phyloP scores from a whole-genome alignment of 2,329 filamentous ascomycete species.

The Trichoderma breve region DNA sequence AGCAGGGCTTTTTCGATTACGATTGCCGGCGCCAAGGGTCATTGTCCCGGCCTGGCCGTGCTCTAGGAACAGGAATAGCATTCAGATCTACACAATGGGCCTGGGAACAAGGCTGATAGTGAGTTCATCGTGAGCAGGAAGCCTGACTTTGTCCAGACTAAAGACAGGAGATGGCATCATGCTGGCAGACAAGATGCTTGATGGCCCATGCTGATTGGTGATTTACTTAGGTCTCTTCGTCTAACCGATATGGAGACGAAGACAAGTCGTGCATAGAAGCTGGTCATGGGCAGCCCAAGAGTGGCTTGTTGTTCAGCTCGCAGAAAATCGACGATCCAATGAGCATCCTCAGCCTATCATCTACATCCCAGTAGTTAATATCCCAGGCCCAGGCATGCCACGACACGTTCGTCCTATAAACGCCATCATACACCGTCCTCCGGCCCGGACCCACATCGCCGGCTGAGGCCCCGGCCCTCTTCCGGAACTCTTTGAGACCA shows the following conservation, averaged over 20 bases:
- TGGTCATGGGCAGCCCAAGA: not conserved
- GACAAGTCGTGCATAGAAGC: not conserved
- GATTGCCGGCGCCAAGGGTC: not conserved
- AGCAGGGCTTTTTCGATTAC: not conserved
- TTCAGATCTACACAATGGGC: not conserved
- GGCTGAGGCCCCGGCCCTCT: slow-evolving; percentile 11
- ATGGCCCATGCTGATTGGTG: not conserved
- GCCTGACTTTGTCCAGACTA: not conserved
- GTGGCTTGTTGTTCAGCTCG: not conserved
- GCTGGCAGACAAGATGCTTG: not conserved
- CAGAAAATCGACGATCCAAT: not conserved
- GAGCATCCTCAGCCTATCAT: not conserved
- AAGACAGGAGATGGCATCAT: not conserved
- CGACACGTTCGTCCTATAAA: not conserved
- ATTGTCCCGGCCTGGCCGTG: slow-evolving; percentile 1
- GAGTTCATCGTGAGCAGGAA: not conserved
- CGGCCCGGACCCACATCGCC: slow-evolving; percentile 18
- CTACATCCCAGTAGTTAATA: not conserved
- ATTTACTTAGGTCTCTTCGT: not conserved
- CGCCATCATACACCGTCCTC: not conserved
- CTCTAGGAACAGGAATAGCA: not conserved
- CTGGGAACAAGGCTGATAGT: slow-evolving; percentile 2
- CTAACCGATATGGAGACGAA: not conserved
- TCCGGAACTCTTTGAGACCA: slow-evolving; percentile 9
- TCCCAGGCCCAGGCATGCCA: not conserved